phyloP scores from a whole-genome alignment of 805 yeast genomes.

The Candida xyloterini region DNA sequence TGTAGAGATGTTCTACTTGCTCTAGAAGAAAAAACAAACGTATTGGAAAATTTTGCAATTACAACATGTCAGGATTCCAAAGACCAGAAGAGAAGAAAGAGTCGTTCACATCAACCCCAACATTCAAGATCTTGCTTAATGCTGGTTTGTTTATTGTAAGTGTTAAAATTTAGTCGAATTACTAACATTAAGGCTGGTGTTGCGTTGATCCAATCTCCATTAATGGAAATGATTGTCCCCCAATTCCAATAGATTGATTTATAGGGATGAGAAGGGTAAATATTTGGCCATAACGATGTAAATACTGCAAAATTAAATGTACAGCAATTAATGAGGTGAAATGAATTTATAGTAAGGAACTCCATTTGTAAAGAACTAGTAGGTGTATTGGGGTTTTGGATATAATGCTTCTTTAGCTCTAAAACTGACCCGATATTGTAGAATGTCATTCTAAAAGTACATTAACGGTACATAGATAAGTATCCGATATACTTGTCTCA shows the following conservation, averaged over 20 bases:
- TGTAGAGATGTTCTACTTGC: slow-evolving; percentile 4
- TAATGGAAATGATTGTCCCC: slow-evolving; percentile 80
- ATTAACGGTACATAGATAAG: slow-evolving; percentile 1
- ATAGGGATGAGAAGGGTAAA: background rate
- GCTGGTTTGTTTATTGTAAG: slow-evolving; percentile 55
- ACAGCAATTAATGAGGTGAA: background rate
- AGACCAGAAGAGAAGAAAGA: slow-evolving; percentile 32
- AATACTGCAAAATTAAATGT: background rate
- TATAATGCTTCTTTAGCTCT: too few relatives aligned
- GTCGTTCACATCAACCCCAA: slow-evolving; percentile 60
- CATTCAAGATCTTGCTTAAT: slow-evolving; percentile 62
- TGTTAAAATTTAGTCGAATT: slow-evolving; percentile 2
- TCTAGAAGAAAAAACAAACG: background rate
- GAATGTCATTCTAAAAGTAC: background rate
- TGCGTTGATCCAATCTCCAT: slow-evolving; percentile 70
- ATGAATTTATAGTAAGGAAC: background rate
- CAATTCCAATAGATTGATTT: slow-evolving; percentile 37
- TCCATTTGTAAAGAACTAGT: too few relatives aligned
- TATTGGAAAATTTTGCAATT: slow-evolving; percentile 9
- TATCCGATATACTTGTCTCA: too few relatives aligned
- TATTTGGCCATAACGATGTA: background rate
- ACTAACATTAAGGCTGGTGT: slow-evolving; percentile 54
- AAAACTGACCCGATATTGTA: too few relatives aligned
- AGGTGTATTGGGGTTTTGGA: too few relatives aligned
- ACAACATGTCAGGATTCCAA: slow-evolving; percentile 33